Conservation (phyloP, 805 yeast genomes). For the Debaryomyces maramus region DNA sequence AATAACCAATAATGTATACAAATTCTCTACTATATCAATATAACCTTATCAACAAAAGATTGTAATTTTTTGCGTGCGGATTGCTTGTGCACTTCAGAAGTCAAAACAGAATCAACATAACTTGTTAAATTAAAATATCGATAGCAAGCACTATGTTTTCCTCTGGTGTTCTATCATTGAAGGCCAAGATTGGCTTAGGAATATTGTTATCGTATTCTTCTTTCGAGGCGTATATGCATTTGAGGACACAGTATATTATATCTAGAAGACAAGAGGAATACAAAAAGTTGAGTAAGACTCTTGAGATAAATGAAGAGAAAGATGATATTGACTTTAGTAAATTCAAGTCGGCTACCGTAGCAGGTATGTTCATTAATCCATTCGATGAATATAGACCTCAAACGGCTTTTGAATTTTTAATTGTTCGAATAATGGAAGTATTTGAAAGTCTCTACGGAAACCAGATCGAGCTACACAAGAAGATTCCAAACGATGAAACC, state of each 20-base stretch:
- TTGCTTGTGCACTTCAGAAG: too few relatives aligned
- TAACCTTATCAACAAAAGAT: too few relatives aligned
- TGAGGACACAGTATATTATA: constrained; percentile 55
- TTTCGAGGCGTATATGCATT: constrained; percentile 61
- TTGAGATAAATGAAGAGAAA: not conserved
- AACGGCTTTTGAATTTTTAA: constrained; percentile 80
- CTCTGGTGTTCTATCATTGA: constrained; percentile 19
- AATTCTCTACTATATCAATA: too few relatives aligned
- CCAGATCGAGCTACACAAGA: constrained; percentile 35
- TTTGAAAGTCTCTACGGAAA: constrained; percentile 53
- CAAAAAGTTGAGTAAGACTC: constrained; percentile 13
- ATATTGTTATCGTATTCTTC: constrained; percentile 57
- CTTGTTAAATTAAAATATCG: too few relatives aligned
- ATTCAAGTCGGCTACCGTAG: constrained; percentile 44
- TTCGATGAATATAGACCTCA: constrained; percentile 88
- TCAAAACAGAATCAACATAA: too few relatives aligned
- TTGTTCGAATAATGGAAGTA: constrained; percentile 69
- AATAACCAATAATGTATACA: too few relatives aligned
- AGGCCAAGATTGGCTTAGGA: constrained; percentile 43
- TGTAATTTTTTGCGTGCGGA: too few relatives aligned
- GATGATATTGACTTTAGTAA: constrained; percentile 17
- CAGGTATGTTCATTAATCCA: constrained; percentile 87
- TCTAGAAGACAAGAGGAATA: constrained; percentile 38
- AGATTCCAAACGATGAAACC: constrained; percentile 41
- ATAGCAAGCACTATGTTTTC: not conserved